Conservation (phyloP, 495 filamentous ascomycete species). For the Tricharina praecox region DNA sequence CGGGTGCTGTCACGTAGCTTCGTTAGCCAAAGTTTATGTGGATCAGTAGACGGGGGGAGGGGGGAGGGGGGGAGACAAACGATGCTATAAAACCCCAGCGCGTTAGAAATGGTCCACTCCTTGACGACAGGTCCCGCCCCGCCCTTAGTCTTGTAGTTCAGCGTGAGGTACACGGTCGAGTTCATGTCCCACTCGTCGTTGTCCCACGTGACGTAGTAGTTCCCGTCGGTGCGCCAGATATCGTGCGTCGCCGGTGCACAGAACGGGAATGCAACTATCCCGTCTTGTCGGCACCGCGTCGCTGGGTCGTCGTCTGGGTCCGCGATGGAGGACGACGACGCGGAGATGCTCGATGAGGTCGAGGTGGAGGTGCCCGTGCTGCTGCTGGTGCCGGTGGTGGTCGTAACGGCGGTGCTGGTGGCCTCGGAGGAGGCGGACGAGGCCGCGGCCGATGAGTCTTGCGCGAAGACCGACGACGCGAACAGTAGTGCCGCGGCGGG, state of each 20-base stretch:
- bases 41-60: too few species aligned
- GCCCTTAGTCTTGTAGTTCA: conserved; percentile 15
- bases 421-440: too few species aligned
- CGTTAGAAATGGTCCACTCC: conserved; percentile 13
- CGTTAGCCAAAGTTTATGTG: not conserved
- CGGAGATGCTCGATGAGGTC: not conserved
- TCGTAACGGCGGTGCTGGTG: too few species aligned
- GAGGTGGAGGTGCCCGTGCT: not conserved
- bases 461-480: too few species aligned
- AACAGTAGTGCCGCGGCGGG: too few species aligned
- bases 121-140: conserved; percentile 7
- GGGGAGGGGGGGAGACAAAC: not conserved
- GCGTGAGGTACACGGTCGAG: conserved; percentile 12
- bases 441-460: too few species aligned
- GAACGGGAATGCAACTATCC: conserved; percentile 13
- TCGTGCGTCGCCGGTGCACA: conserved; percentile 16
- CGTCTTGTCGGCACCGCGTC: conserved; percentile 9
- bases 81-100: conserved; percentile 8
- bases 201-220: conserved; percentile 24
- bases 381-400: not conserved
- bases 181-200: conserved; percentile 12
- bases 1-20: conserved; percentile 1
- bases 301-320: not conserved
- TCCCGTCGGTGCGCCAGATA: conserved; percentile 13
- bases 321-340: too few species aligned